Percentiles rank a stretch among this genome's conserved stretches.
Conservation (phyloP, 108 stramenopile species). For the Skeletonema marinoi region DNA sequence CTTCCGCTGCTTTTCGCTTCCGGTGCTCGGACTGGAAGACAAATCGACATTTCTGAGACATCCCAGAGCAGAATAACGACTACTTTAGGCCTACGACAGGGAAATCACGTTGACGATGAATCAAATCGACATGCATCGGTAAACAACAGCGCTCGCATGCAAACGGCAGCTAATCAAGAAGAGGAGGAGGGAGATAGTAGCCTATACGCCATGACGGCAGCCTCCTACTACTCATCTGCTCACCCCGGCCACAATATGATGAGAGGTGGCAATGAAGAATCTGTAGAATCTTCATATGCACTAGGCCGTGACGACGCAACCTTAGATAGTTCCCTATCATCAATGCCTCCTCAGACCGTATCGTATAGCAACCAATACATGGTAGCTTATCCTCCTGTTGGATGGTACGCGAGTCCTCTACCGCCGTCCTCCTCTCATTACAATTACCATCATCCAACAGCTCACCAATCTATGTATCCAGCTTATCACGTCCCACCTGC, state of each 20-base stretch:
- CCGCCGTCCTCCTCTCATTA: not conserved
- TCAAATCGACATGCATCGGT: not conserved
- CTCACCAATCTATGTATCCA: not conserved
- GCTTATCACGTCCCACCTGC: not conserved
- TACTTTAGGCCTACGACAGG: too few species aligned
- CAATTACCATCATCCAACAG: not conserved
- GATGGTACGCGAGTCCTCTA: not conserved
- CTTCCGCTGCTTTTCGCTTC: too few species aligned
- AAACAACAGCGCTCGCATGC: not conserved
- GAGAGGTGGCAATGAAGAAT: not conserved
- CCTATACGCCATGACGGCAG: not conserved
- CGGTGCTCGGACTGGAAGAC: too few species aligned
- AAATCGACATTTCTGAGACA: too few species aligned
- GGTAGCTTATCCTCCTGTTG: not conserved
- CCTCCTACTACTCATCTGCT: not conserved
- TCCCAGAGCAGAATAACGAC: too few species aligned
- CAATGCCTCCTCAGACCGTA: not conserved
- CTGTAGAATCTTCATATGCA: not conserved
- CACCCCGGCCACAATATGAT: not conserved
- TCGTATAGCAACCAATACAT: not conserved
- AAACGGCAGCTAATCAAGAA: not conserved
- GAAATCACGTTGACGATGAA: too few species aligned
- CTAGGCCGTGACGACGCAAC: not conserved
- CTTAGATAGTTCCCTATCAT: not conserved
- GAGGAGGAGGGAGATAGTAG: not conserved